Evolutionary conservation across 2,329 filamentous ascomycete species (phyloP), one percentile per base, ranked within the genome.

Genomic region (Sporothrix brunneoviolacea): DNA sequence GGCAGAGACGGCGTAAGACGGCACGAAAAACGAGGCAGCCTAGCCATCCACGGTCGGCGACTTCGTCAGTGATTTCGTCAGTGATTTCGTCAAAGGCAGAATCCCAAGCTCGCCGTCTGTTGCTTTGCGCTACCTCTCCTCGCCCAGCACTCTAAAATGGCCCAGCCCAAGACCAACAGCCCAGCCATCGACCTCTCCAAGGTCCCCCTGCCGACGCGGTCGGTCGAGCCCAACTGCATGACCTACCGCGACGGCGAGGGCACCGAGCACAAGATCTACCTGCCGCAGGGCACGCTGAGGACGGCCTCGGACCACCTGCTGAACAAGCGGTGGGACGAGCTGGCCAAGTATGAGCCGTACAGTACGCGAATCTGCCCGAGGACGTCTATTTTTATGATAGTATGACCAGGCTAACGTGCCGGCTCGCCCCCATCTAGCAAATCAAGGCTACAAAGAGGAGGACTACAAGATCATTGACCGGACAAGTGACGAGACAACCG

Each of bases 211-310:
- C 47, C 46, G 24, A 24, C 16, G 16, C 38, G 46, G 37, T 49
- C 46, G 30, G 38, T 40, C 30, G 19, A 49, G 46, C 38, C 38
- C 30, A 36, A 49, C 46, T 42, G 46, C 18, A n/a, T 42, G 38
- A 15, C 28, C 47, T 49, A 36, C 42, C 16, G n/a, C 21, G 47
- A 50, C 39, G 35, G 30, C 18, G 13, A 38, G 8, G 35, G 22
- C 33, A 19, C 36, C 42, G 18, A 36, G 32, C 42, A 36, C 22
- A 6, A 28, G 24, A 45, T 45, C 32, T 45, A 45, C 21, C 13
- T 45, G 13, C 42, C 30, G 19, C 42, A 35, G 21, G 32, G 42
- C 7, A 9, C 30, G 13, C 4, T 27, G 30, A 18, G 36, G 15
- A 19, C 24, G 18, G 42, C 42, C 5, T 16, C 10, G 1, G 8